Evolutionary conservation across 1,284 basidiomycete genomes (phyloP), one percentile per base, ranked within the genome.

Genomic region (Cystobasidium sp.): DNA sequence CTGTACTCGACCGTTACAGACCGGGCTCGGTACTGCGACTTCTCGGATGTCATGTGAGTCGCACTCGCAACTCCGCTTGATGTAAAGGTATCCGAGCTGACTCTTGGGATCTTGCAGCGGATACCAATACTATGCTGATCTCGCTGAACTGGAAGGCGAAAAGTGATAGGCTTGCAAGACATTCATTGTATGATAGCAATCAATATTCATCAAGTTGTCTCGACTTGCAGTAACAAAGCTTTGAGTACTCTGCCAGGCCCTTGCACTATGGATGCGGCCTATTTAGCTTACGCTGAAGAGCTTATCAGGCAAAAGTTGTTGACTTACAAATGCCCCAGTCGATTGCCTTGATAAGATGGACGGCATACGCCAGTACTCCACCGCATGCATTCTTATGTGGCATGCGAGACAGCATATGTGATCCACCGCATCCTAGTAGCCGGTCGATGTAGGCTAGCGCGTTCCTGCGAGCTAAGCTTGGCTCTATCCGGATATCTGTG

Each of bases 71-170:
- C 6, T 20, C 14, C 44, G n/a, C n/a, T 44, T 31, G 9, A 2
- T 6, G 1, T 3, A 6, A 22, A n/a, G 3, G 39, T 18, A 9
- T 7, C 59, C 39, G 59, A 43, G 20, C 22, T 37, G 9, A 61
- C 59, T 18, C 14, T 44, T 20, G 37, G 7, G 16, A 18, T 61
- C 7, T 43, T 24, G 2, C 20, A 61, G 59, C 20, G 59, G 59
- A 12, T 61, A 61, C 31, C 14, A 61, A n/a, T 61, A 61, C 59
- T 61, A 61, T 61, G 59, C 59, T 43, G 59, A 61, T 61, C 59
- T 61, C 6, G 18, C 59, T 6, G 59, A 61, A 20, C 44, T 61
- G 9, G 59, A 61, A 37, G 59, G 59, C n/a, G 59, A 61, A n/a
- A 61, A 61, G 20, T 61, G 39, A 44, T n/a, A 20, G 41, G 37